Evolutionary conservation across 2,329 filamentous ascomycete species (phyloP).

Genomic region (Calonectria montana): DNA sequence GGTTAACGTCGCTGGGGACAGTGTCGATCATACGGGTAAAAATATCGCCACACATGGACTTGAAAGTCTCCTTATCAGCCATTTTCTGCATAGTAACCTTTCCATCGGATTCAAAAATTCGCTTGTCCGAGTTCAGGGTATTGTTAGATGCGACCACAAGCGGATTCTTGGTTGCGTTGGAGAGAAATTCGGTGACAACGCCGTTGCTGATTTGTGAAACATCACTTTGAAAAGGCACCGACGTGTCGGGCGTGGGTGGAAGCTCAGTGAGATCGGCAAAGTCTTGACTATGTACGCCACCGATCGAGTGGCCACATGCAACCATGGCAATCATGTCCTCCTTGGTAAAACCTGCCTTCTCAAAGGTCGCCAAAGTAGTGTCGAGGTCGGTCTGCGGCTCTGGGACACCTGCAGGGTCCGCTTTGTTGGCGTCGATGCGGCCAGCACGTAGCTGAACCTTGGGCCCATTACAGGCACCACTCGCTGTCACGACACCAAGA

Average conservation of each 20-base stretch:
- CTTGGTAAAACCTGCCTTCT: conserved; percentile 43
- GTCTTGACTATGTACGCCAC: conserved; percentile 57
- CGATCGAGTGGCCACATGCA: conserved; percentile 47
- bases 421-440: conserved; percentile 43
- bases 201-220: conserved; percentile 51
- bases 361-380: conserved; percentile 39
- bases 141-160: conserved; percentile 53
- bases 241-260: conserved; percentile 42
- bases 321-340: conserved; percentile 50
- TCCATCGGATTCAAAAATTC: conserved; percentile 57
- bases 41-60: conserved; percentile 43
- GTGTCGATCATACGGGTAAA: conserved; percentile 49
- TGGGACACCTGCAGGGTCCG: conserved; percentile 45
- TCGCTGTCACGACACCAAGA: conserved; percentile 43
- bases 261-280: conserved; percentile 50
- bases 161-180: conserved; percentile 53
- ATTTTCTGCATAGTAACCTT: conserved; percentile 52
- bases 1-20: conserved; percentile 42
- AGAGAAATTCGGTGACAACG: conserved; percentile 56
- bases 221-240: conserved; percentile 50
- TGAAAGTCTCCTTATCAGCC: conserved; percentile 50
- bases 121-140: conserved; percentile 53
- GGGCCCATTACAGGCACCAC: conserved; percentile 30
- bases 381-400: conserved; percentile 44
- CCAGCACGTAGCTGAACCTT: conserved; percentile 42